Percentiles rank a stretch among this genome's conserved stretches.
These are phyloP conservation scores for Linum lewisii DNA, from an alignment of 345 rosid species.

Conservation along the genomic window DNA sequence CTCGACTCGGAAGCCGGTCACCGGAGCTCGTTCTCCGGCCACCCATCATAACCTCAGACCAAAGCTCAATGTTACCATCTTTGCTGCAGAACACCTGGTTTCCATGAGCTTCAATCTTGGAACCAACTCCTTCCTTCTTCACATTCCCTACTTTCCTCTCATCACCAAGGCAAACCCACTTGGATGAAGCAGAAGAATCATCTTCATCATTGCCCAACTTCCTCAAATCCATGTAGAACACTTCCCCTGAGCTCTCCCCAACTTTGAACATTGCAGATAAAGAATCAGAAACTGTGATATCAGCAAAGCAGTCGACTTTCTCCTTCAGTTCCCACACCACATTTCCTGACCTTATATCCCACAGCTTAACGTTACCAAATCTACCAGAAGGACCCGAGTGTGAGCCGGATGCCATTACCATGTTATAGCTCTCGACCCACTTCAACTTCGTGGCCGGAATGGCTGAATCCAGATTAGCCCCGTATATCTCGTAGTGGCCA, in stretches of 20 bases:
- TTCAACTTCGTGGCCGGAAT: conserved; percentile 72
- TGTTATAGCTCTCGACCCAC: conserved; percentile 51
- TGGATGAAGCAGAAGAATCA: too few relatives aligned
- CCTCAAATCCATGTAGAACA: conserved; percentile 57
- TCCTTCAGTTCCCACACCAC: conserved; percentile 75
- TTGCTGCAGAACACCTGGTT: conserved; percentile 70
- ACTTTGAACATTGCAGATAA: conserved; percentile 62
- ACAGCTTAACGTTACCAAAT: conserved; percentile 52
- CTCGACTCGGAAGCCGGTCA: conserved; percentile 31
- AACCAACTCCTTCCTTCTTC: conserved; percentile 73
- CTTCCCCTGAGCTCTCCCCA: conserved; percentile 71
- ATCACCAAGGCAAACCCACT: conserved; percentile 66
- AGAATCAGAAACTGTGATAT: conserved; percentile 59
- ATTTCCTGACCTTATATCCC: conserved; percentile 74
- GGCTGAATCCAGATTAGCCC: conserved; percentile 64
- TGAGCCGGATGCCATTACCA: conserved; percentile 84
- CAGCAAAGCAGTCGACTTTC: conserved; percentile 71
- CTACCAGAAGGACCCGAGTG: conserved; percentile 81
- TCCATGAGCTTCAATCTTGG: conserved; percentile 69
- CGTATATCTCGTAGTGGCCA: conserved; percentile 60
- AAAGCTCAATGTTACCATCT: conserved; percentile 58
- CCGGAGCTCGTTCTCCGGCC: conserved; percentile 17
- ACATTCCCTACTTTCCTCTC: conserved; percentile 39
- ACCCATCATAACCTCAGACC: conserved; percentile 70
- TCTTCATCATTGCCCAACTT: conserved; percentile 29